Evolutionary conservation across 306 rosid genomes (phyloP), one percentile per base, ranked within the genome.

Genomic region (Trifolium fragiferum): DNA sequence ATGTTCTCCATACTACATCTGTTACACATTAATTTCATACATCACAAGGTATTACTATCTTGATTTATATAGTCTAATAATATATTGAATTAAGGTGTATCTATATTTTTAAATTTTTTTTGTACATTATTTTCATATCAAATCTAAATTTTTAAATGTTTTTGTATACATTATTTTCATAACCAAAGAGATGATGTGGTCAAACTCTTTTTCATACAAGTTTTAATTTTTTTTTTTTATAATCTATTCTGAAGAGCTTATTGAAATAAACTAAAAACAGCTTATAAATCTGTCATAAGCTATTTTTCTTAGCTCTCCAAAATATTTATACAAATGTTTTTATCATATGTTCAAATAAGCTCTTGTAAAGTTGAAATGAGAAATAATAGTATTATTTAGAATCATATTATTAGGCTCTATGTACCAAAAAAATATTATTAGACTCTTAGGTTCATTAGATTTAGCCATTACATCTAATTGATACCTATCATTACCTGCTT

Each of bases 1-100:
- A 92, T 92, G 66, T 85, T 87, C 83, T 82, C 92, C 82, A 84
- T 76, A 13, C 85, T 78, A 66, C 99, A 94, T 75, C 98, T 93
- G 93, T 78, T 61, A 10, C 54, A 75, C 53, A 79, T 62, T 18
- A 13, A 27, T 46, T 65, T 53, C 13, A 61, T 68, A 5, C 14
- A 13, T 68, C 33, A 59, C 19, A 11, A 46, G 7, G 50, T 10
- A 38, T 46, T 50, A 4, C 41, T 19, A 18, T 35, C 66, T 82
- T 70, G 4, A 21, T 59, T 67, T 72, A 55, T 25, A 41, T 35
- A 35, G 38, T 35, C 8, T 35, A 35, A 35, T 35, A 35, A 35
- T 35, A 35, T 35, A 35, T 35, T 35, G 38, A 35, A 35, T 37
- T 30, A 37, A 7, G 40, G 40, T 37, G 40, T 30, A 30, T 30